A percentile compares a stretch with the other conserved stretches of the same genome.
Conservation (phyloP, 768 basidiomycete species). For the Rhizopogon sp. region DNA sequence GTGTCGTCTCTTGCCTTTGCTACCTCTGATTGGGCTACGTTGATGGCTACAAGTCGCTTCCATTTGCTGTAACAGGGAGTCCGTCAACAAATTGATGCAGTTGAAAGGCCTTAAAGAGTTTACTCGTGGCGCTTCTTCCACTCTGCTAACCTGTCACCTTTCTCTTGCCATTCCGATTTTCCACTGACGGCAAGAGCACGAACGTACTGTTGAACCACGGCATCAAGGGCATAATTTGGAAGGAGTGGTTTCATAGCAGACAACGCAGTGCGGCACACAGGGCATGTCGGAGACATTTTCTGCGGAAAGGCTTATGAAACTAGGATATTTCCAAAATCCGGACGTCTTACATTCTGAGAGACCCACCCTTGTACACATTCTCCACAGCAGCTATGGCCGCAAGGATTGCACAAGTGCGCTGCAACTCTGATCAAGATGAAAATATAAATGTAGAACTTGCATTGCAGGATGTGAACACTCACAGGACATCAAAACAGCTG, state of each 20-base stretch:
- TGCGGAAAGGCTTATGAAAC: slow-evolving; percentile 12
- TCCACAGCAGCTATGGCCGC: slow-evolving; percentile 72
- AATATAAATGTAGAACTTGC: neutral
- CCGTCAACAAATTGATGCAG: neutral
- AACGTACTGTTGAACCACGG: slow-evolving; percentile 56
- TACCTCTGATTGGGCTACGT: slow-evolving; percentile 9
- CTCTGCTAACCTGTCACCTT: slow-evolving; percentile 42
- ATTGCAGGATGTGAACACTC: slow-evolving; percentile 19
- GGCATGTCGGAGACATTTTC: slow-evolving; percentile 45
- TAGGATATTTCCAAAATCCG: neutral
- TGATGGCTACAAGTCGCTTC: slow-evolving; percentile 14
- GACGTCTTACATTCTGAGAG: slow-evolving; percentile 39
- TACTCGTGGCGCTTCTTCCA: slow-evolving; percentile 55
- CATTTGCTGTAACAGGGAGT: slow-evolving; percentile 17
- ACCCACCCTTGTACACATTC: slow-evolving; percentile 63
- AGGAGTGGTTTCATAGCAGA: slow-evolving; percentile 41
- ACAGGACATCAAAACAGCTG: slow-evolving; percentile 74
- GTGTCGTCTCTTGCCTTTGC: slow-evolving; percentile 13
- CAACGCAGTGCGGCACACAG: slow-evolving; percentile 53
- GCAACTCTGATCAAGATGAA: slow-evolving; percentile 42
- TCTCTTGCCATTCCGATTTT: slow-evolving; percentile 46
- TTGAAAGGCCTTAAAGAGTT: slow-evolving; percentile 16
- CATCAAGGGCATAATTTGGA: slow-evolving; percentile 62
- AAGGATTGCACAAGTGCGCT: slow-evolving; percentile 61
- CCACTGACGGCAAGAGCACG: slow-evolving; percentile 40